Percentiles rank a stretch among this genome's conserved stretches.
Evolutionary conservation across 192 early-diverging fungal genomes (phyloP).

Genomic region (Entomortierella parvispora): DNA sequence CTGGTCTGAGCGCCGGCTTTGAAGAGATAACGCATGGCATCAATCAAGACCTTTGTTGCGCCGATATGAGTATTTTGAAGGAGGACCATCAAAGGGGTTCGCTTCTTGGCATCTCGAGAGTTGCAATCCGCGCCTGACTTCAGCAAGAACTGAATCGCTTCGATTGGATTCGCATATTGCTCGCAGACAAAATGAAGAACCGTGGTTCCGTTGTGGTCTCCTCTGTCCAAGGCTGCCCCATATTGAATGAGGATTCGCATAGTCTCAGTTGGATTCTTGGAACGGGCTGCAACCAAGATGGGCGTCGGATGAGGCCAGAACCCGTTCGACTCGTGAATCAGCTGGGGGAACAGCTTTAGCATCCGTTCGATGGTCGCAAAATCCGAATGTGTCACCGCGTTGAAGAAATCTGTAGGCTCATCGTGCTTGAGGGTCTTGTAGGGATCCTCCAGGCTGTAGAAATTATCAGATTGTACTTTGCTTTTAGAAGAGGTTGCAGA

Average conservation of each 20-base stretch:
- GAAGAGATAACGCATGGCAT: slow-evolving; percentile 32
- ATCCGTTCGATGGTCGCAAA: slow-evolving; percentile 29
- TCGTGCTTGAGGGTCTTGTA: slow-evolving; percentile 36
- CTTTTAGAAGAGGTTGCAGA: neutral
- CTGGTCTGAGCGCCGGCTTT: slow-evolving; percentile 33
- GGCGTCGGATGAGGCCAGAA: slow-evolving; percentile 49
- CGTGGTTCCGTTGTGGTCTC: slow-evolving; percentile 46
- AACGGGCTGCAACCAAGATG: slow-evolving; percentile 39
- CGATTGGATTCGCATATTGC: slow-evolving; percentile 30
- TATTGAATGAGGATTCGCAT: slow-evolving; percentile 20
- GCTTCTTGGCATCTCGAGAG: slow-evolving; percentile 46
- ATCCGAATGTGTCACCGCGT: slow-evolving; percentile 31
- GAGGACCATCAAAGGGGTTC: slow-evolving; percentile 41
- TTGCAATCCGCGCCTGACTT: slow-evolving; percentile 39
- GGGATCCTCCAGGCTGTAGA: slow-evolving; percentile 40
- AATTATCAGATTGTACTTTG: slow-evolving; percentile 32
- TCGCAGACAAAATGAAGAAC: slow-evolving; percentile 47
- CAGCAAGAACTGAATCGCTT: slow-evolving; percentile 31
- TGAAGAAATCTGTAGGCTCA: slow-evolving; percentile 42
- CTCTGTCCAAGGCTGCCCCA: slow-evolving; percentile 40
- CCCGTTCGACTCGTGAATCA: slow-evolving; percentile 43
- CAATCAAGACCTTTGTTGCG: slow-evolving; percentile 32
- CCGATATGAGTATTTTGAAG: slow-evolving; percentile 22
- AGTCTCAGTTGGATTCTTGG: slow-evolving; percentile 24
- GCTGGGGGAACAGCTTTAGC: slow-evolving; percentile 24